Percentiles rank a stretch among this genome's conserved stretches.
Evolutionary conservation across 2,329 filamentous ascomycete genomes (phyloP).

Genomic region (Ramularia endophylla): DNA sequence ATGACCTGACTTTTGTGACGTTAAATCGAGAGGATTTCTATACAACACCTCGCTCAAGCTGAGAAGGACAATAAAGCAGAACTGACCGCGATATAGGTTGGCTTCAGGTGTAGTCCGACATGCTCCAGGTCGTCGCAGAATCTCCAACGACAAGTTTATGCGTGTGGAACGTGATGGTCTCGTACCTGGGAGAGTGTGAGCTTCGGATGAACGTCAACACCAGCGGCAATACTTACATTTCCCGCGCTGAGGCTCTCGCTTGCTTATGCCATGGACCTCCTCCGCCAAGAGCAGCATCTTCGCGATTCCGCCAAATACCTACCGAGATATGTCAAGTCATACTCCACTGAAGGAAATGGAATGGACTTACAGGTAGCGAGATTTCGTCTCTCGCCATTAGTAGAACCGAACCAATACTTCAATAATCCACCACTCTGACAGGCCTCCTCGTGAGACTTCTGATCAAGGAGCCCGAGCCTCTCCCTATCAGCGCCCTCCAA

Average conservation of each 20-base stretch:
- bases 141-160: constrained; percentile 58
- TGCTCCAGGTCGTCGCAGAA: constrained; percentile 53
- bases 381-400: constrained; percentile 65
- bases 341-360: no score
- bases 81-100: no score
- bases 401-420: constrained; percentile 87
- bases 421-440: constrained; percentile 72
- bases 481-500: constrained; percentile 60
- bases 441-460: constrained; percentile 73
- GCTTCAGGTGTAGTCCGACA: constrained; percentile 14
- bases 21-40: no score
- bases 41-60: no score
- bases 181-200: constrained; percentile 32
- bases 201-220: no score
- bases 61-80: no score
- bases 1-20: no score
- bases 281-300: constrained; percentile 57
- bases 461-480: constrained; percentile 67
- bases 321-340: no score
- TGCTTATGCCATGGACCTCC: constrained; percentile 52
- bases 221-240: constrained; percentile 29
- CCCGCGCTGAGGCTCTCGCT: constrained; percentile 44
- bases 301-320: constrained; percentile 59
- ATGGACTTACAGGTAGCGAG: constrained; percentile 63
- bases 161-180: constrained; percentile 36